Evolutionary conservation across 1,139 yeast species (phyloP), one percentile per base, ranked within the genome.

Genomic region (Yamadazyma songkhlaensis): DNA sequence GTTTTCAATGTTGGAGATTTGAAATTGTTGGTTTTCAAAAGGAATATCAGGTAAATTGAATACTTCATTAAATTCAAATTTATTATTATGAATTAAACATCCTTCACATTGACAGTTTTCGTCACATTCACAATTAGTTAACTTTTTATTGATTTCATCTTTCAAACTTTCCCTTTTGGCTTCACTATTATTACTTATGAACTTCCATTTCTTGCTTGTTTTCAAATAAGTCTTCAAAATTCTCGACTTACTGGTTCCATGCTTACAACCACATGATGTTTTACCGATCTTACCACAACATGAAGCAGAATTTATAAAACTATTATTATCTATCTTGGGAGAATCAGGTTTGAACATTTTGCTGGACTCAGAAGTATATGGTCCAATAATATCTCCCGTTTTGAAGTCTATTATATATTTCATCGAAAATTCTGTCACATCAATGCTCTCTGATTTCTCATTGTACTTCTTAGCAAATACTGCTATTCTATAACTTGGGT

Each of bases 401-500:
- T 59, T 60, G 36, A 73, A 65, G 49, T 76, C 80, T 25, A 70
- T 67, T 12, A 77, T 71, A 43, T 76, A 78, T 44, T 76, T 72
- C 31, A 68, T 67, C 0, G 79, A 66, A 1, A 78, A 69, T 44
- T 68, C 67, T 25, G 73, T 54, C 12, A 75, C 65, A 10, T 72
- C 60, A 3, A 75, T 72, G 1, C 77, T 64, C 11, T 47, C 49
- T 10, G 42, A 30, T 25, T 14, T 17, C 3, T 28, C 29, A 14
- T 31, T 23, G 4, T 66, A 53, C 37, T 72, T 66, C 45, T 75
- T 76, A 2, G 81, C 81, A 51, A 72, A 70, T n/a, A 77, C 79
- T 3, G 82, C 82, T 11, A 78, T 68, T 44, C 83, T 54, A 47
- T 76, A 79, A 44, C 70, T 66, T 15, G 74, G 73, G 44, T 70